Conservation (phyloP, 148 eudicot genomes). For the Oxyria digyna region DNA sequence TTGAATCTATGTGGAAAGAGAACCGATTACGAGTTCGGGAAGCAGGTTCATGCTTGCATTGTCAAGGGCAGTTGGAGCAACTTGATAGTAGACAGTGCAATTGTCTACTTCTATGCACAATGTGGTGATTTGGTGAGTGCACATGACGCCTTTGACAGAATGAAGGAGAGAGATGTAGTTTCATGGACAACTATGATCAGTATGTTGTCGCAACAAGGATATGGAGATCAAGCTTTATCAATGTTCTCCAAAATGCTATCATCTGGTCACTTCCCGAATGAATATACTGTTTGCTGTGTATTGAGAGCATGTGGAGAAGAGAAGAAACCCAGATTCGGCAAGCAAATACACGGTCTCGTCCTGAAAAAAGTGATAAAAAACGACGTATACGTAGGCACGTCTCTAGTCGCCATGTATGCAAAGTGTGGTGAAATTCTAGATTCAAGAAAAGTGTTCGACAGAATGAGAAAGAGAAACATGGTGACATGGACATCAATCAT, state of each 20-base stretch:
- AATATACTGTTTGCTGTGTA: constrained; percentile 62
- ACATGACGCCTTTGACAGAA: constrained; percentile 40
- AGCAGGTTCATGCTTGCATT: constrained; percentile 55
- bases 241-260: constrained; percentile 41
- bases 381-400: constrained; percentile 57
- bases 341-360: constrained; percentile 54
- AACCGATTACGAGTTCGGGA: constrained; percentile 45
- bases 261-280: constrained; percentile 51
- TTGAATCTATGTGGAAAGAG: constrained; percentile 54
- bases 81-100: constrained; percentile 43
- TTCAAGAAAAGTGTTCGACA: constrained; percentile 49
- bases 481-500: constrained; percentile 80
- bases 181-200: constrained; percentile 81
- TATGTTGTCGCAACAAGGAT: constrained; percentile 55
- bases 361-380: constrained; percentile 42
- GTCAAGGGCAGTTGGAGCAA: constrained; percentile 37
- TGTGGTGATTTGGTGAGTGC: constrained; percentile 55
- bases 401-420: constrained; percentile 75
- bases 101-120: constrained; percentile 49
- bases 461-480: constrained; percentile 67
- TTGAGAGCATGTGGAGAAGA: constrained; percentile 76
- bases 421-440: constrained; percentile 52
- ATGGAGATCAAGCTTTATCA: constrained; percentile 34
- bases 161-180: constrained; percentile 57
- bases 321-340: constrained; percentile 50